A percentile compares a stretch with the other conserved stretches of the same genome.
Evolutionary conservation across 805 yeast species (phyloP).

Genomic region (Cyberlindnera maritima): DNA sequence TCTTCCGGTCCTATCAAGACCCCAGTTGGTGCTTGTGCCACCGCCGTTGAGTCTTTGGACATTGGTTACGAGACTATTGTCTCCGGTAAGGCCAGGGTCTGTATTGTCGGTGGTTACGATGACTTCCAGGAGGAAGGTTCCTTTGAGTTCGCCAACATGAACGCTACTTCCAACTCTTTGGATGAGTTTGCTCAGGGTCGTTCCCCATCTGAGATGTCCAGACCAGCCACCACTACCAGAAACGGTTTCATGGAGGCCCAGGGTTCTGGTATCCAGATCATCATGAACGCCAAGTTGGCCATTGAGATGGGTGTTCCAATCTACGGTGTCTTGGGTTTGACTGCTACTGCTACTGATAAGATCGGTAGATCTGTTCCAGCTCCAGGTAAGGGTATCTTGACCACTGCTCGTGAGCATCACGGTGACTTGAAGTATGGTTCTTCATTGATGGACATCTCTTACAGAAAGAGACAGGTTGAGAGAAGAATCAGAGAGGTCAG

Average conservation of each 20-base stretch:
- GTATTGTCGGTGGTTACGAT: constrained; percentile 98
- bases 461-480: constrained; percentile 89
- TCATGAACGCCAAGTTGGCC: constrained; percentile 94
- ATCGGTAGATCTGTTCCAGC: constrained; percentile 99
- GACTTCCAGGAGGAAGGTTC: constrained; percentile 99
- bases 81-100: constrained; percentile 92
- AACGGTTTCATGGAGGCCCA: constrained; percentile 99
- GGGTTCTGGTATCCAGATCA: constrained; percentile 97
- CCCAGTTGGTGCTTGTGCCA: constrained; percentile 99
- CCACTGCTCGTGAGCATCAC: constrained; percentile 94
- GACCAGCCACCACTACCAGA: constrained; percentile 96
- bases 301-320: constrained; percentile 98
- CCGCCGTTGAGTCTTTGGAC: constrained; percentile 97
- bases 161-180: constrained; percentile 89
- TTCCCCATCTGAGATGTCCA: constrained; percentile 97
- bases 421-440: constrained; percentile 76
- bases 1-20: constrained; percentile 99
- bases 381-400: constrained; percentile 99
- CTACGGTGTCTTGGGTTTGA: constrained; percentile 89
- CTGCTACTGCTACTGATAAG: constrained; percentile 97
- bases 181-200: constrained; percentile 94
- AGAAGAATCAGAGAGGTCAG: constrained; percentile 74
- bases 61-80: constrained; percentile 91
- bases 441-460: constrained; percentile 81
- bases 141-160: constrained; percentile 97